Conservation (phyloP, 1,139 yeast genomes). For the Magnusiomyces ingens region DNA sequence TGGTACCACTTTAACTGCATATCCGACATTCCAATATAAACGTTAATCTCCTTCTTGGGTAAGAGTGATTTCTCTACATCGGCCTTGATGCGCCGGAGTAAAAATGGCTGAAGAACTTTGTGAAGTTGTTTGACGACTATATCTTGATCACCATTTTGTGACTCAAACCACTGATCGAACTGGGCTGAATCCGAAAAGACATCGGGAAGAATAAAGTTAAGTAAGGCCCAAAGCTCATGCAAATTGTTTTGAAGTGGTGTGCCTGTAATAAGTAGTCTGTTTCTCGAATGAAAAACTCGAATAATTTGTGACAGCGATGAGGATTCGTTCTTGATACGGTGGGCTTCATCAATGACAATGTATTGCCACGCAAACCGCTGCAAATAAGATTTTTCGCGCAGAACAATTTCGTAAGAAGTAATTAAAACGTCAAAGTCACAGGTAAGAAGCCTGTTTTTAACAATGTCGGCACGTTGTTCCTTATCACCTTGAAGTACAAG, state of each 20-base stretch:
- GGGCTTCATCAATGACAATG: conserved; percentile 93
- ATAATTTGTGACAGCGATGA: conserved; percentile 85
- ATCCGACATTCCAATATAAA: conserved; percentile 88
- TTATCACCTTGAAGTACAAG: conserved; percentile 83
- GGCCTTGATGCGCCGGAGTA: conserved; percentile 80
- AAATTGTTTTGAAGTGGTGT: conserved; percentile 92
- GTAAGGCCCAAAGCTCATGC: conserved; percentile 92
- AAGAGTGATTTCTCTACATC: conserved; percentile 88
- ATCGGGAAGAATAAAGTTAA: conserved; percentile 87
- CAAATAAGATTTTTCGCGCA: conserved; percentile 73
- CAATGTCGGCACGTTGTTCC: conserved; percentile 59
- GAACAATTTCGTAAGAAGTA: conserved; percentile 89
- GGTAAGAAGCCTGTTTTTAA: conserved; percentile 52
- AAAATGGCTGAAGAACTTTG: conserved; percentile 77
- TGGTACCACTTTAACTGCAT: conserved; percentile 94
- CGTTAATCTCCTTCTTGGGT: conserved; percentile 84
- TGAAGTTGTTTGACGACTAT: conserved; percentile 78
- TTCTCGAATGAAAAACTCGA: conserved; percentile 75
- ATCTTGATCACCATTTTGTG: conserved; percentile 51
- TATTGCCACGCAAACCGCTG: conserved; percentile 90
- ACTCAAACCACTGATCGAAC: conserved; percentile 83
- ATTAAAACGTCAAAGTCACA: conserved; percentile 84
- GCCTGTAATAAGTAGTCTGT: conserved; percentile 84
- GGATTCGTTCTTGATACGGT: conserved; percentile 90
- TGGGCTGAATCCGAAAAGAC: conserved; percentile 86